Percentiles rank a stretch among this genome's conserved stretches.
Evolutionary conservation across 768 basidiomycete species (phyloP).

Genomic region (Lactarius akahatsu): DNA sequence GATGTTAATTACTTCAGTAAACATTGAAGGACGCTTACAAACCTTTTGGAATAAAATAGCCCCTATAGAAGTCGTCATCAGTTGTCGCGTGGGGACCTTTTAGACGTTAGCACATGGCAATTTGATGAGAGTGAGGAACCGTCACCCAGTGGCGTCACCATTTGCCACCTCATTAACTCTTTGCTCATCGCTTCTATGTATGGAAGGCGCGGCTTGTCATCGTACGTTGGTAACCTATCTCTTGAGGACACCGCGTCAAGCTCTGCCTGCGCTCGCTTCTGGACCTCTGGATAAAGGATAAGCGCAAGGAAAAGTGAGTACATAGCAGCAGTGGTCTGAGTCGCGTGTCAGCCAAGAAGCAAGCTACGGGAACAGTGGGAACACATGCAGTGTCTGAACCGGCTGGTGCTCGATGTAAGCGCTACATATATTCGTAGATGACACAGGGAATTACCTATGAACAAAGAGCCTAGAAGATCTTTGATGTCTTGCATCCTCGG

Average conservation of each 20-base stretch:
- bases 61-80: conserved; percentile 4
- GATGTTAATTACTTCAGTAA: neutral
- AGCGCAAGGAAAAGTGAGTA: conserved; percentile 34
- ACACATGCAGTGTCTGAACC: conserved; percentile 16
- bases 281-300: conserved; percentile 32
- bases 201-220: neutral
- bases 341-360: neutral
- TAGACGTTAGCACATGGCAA: neutral
- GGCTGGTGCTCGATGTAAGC: conserved; percentile 2
- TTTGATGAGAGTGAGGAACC: neutral
- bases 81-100: conserved; percentile 22
- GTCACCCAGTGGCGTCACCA: conserved; percentile 27
- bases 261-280: conserved; percentile 32
- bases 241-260: conserved; percentile 28
- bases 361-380: neutral
- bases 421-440: neutral
- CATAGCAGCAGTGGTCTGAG: conserved; percentile 19
- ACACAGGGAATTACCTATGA: neutral
- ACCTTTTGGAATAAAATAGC: neutral
- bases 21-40: conserved; percentile 27
- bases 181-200: conserved; percentile 30
- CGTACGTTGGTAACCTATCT: neutral
- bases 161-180: conserved; percentile 31
- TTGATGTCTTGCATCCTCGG: neutral
- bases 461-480: neutral